phyloP scores from a whole-genome alignment of 495 filamentous ascomycete genomes.

The Talaromyces liani region DNA sequence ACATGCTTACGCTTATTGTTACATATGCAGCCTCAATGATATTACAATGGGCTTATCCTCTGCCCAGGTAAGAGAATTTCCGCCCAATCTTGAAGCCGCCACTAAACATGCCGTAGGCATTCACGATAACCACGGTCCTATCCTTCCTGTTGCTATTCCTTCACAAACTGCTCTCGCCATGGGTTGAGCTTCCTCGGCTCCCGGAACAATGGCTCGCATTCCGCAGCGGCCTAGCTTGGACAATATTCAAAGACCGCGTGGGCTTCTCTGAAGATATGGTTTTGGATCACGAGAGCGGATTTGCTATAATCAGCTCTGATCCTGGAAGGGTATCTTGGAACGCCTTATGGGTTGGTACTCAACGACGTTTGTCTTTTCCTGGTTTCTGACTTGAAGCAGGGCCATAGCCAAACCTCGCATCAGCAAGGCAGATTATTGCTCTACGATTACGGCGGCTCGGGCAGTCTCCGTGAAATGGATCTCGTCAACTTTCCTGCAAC shows the following conservation, averaged over 20 bases:
- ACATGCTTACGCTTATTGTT: constrained; percentile 1
- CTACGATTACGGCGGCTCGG: constrained; percentile 5
- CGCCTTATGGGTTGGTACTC: constrained; percentile 6
- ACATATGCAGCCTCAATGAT: neutral
- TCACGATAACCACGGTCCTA: neutral
- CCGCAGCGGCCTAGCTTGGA: constrained; percentile 2
- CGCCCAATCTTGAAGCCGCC: neutral
- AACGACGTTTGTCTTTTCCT: neutral
- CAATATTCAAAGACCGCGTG: constrained; percentile 5
- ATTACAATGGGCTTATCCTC: constrained; percentile 1
- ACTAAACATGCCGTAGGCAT: neutral
- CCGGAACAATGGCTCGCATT: constrained; percentile 7
- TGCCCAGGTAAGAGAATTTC: constrained; percentile 4
- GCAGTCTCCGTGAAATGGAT: neutral
- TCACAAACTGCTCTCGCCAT: constrained; percentile 3
- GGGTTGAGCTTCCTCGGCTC: constrained; percentile 7
- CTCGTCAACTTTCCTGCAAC: neutral
- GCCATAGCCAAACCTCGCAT: neutral
- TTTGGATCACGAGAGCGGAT: constrained; percentile 4
- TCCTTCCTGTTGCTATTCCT: neutral
- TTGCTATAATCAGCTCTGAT: constrained; percentile 6
- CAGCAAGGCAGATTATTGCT: constrained; percentile 1
- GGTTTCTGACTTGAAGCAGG: constrained; percentile 4
- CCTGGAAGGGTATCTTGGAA: constrained; percentile 7
- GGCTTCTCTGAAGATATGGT: constrained; percentile 5